Evolutionary conservation across 345 rosid genomes (phyloP).

Genomic region (Fremontodendron californicum): DNA sequence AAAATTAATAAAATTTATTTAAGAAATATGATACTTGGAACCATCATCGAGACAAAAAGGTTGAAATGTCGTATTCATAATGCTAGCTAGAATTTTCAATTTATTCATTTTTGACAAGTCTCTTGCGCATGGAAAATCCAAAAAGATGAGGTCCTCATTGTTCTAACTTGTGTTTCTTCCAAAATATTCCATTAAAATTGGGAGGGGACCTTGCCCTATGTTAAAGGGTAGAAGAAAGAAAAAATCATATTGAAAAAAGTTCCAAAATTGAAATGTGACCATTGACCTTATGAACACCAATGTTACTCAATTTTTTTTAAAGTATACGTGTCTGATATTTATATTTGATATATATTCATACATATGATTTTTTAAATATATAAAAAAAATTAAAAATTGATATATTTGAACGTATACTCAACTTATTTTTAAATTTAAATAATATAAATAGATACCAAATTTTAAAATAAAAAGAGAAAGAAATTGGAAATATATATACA

Average conservation of each 20-base stretch:
- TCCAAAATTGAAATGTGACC: neutral
- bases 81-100: neutral
- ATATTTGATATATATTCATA: too few species aligned
- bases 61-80: neutral
- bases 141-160: neutral
- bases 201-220: conserved; percentile 8
- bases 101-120: neutral
- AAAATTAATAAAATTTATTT: neutral
- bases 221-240: neutral
- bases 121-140: neutral
- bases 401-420: too few species aligned
- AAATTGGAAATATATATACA: too few species aligned
- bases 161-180: neutral
- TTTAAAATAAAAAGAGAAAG: too few species aligned
- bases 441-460: too few species aligned
- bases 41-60: conserved; percentile 4
- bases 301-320: too few species aligned
- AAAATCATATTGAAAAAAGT: neutral
- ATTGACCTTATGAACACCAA: neutral
- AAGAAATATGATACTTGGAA: neutral
- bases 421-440: too few species aligned
- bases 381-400: too few species aligned
- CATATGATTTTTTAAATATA: too few species aligned
- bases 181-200: neutral
- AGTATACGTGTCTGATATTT: too few species aligned